phyloP scores from a whole-genome alignment of 495 filamentous ascomycete genomes.

The Ramalina intermedia region DNA sequence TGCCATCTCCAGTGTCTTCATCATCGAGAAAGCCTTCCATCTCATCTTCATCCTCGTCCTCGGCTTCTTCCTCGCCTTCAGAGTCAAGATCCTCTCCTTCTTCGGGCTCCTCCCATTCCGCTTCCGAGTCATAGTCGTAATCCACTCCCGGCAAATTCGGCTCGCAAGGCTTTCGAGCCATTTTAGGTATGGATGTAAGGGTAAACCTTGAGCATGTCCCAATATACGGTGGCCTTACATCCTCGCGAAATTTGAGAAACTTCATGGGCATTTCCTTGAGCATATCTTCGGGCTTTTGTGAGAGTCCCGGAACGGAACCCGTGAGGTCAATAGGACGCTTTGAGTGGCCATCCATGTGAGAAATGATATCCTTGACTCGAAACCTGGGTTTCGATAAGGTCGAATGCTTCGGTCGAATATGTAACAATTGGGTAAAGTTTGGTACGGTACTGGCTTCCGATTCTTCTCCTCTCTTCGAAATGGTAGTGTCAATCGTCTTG shows the following conservation, averaged over 20 bases:
- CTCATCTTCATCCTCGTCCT: constrained; percentile 37
- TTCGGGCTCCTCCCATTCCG: constrained; percentile 77
- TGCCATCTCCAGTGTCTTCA: constrained; percentile 27
- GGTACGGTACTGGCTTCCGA: constrained; percentile 21
- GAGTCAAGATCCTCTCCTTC: constrained; percentile 67
- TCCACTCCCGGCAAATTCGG: constrained; percentile 51
- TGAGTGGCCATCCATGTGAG: constrained; percentile 31
- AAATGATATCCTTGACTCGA: constrained; percentile 55
- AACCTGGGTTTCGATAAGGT: constrained; percentile 35
- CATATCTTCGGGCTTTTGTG: constrained; percentile 29
- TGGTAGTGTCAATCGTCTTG: constrained; percentile 23
- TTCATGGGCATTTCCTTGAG: constrained; percentile 58
- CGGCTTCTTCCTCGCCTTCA: constrained; percentile 67
- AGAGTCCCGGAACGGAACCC: constrained; percentile 1
- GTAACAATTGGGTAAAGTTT: constrained; percentile 41
- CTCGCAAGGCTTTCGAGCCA: constrained; percentile 58
- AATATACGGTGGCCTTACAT: constrained; percentile 80
- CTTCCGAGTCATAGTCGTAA: constrained; percentile 95
- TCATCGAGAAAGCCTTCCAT: constrained; percentile 42
- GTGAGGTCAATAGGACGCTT: constrained; percentile 33
- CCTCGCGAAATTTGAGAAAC: constrained; percentile 66
- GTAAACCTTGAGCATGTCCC: constrained; percentile 60
- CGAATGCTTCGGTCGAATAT: constrained; percentile 34
- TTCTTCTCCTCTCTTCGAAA: constrained; percentile 13
- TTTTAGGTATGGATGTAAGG: constrained; percentile 33